phyloP scores from a whole-genome alignment of 306 rosid species.

The Cyclanthera cordifolia region DNA sequence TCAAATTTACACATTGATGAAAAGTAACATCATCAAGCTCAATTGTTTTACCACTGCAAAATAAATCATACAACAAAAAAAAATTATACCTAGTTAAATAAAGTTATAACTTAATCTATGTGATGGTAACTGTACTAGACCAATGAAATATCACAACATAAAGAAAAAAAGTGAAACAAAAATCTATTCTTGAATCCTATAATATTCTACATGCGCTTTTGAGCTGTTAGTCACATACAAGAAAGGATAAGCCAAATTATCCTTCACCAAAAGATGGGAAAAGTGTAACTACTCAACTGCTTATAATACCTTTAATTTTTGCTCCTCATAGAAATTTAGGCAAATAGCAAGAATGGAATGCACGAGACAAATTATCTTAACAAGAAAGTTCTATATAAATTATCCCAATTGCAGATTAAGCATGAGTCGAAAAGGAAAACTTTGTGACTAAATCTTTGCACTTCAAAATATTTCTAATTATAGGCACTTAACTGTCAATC shows the following conservation, averaged over 20 bases:
- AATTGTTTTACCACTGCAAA: conserved; percentile 83
- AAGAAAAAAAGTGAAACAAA: neutral
- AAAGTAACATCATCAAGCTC: conserved; percentile 94
- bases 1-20: conserved; percentile 93
- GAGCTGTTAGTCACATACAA: neutral
- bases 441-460: neutral
- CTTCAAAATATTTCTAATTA: neutral
- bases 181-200: neutral
- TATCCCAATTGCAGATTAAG: neutral
- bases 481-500: neutral
- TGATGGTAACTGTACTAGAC: neutral
- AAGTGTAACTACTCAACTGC: neutral
- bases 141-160: neutral
- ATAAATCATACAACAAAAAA: conserved; percentile 10
- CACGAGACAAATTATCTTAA: neutral
- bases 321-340: neutral
- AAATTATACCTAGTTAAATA: neutral
- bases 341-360: neutral
- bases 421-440: neutral
- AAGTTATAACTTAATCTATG: neutral
- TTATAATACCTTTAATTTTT: neutral
- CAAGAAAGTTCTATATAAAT: neutral
- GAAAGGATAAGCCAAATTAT: neutral
- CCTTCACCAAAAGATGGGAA: neutral
- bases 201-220: neutral